Conservation (phyloP, 305 asterid genomes). For the Plantago lanceolata region DNA sequence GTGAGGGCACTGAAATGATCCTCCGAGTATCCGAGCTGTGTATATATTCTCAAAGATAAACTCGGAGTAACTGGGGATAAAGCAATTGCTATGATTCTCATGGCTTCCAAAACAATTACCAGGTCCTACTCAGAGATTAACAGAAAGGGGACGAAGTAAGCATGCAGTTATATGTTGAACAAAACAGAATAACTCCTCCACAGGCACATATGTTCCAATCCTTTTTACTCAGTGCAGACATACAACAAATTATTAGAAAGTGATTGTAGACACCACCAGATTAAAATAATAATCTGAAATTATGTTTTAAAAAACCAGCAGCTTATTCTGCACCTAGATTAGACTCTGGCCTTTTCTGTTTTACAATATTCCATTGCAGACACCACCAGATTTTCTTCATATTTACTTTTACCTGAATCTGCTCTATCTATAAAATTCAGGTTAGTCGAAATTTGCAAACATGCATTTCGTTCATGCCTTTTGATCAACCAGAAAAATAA, state of each 20-base stretch:
- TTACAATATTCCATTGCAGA: not conserved
- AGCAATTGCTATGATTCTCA: slow-evolving; percentile 72
- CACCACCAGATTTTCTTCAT: not conserved
- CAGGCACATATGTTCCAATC: not conserved
- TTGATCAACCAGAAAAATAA: not conserved
- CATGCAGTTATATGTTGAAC: not conserved
- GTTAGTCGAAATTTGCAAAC: not conserved
- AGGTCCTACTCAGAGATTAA: slow-evolving; percentile 56
- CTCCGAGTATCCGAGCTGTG: slow-evolving; percentile 83
- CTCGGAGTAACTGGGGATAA: slow-evolving; percentile 81
- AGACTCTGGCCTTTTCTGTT: not conserved
- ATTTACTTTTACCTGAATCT: not conserved
- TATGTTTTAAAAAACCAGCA: not conserved
- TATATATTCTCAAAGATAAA: slow-evolving; percentile 61
- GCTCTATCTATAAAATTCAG: not conserved
- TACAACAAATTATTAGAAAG: too few relatives aligned
- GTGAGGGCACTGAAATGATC: slow-evolving; percentile 63
- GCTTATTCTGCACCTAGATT: too few relatives aligned
- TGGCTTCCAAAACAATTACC: slow-evolving; percentile 66
- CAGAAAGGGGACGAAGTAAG: not conserved
- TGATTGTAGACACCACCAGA: too few relatives aligned
- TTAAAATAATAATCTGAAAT: not conserved
- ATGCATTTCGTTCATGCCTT: not conserved
- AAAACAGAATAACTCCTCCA: not conserved
- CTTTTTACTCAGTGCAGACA: not conserved